Evolutionary conservation across 2,329 filamentous ascomycete species (phyloP).

Genomic region (Ilyonectria robusta): DNA sequence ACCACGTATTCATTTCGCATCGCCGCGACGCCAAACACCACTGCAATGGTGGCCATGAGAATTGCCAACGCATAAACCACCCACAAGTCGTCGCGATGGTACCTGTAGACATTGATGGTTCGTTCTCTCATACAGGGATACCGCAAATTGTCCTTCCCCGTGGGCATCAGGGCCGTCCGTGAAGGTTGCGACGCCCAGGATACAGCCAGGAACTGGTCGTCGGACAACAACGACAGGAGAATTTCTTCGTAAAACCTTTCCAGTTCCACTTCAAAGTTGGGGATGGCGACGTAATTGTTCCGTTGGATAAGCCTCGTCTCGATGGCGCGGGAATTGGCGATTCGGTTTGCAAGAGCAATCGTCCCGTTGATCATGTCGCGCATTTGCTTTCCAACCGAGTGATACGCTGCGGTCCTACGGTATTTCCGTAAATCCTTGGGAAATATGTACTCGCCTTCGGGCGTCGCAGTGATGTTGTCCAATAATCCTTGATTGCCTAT

Average conservation of each 20-base stretch:
- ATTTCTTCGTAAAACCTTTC: slow-evolving; percentile 31
- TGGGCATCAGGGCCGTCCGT: slow-evolving; percentile 22
- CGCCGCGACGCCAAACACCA: slow-evolving; percentile 32
- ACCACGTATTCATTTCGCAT: slow-evolving; percentile 33
- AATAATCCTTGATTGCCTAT: background rate
- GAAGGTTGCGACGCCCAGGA: slow-evolving; percentile 39
- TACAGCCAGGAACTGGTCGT: slow-evolving; percentile 38
- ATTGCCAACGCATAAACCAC: slow-evolving; percentile 33
- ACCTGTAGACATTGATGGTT: slow-evolving; percentile 35
- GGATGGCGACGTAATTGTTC: slow-evolving; percentile 27
- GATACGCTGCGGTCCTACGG: slow-evolving; percentile 14
- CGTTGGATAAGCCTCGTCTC: slow-evolving; percentile 33
- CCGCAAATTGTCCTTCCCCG: slow-evolving; percentile 7
- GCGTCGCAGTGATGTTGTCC: slow-evolving; percentile 12
- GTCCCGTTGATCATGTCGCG: slow-evolving; percentile 23
- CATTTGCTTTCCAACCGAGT: slow-evolving; percentile 17
- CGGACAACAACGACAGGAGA: slow-evolving; percentile 37
- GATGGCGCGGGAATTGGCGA: slow-evolving; percentile 16
- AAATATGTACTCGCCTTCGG: slow-evolving; percentile 12
- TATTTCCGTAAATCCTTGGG: slow-evolving; percentile 15
- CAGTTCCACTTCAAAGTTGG: slow-evolving; percentile 26
- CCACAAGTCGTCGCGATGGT: slow-evolving; percentile 24
- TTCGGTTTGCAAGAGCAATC: background rate
- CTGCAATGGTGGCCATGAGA: slow-evolving; percentile 28
- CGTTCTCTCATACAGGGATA: slow-evolving; percentile 32